phyloP scores from a whole-genome alignment of 2,329 filamentous ascomycete genomes.

The Stenocarpella maydis region DNA sequence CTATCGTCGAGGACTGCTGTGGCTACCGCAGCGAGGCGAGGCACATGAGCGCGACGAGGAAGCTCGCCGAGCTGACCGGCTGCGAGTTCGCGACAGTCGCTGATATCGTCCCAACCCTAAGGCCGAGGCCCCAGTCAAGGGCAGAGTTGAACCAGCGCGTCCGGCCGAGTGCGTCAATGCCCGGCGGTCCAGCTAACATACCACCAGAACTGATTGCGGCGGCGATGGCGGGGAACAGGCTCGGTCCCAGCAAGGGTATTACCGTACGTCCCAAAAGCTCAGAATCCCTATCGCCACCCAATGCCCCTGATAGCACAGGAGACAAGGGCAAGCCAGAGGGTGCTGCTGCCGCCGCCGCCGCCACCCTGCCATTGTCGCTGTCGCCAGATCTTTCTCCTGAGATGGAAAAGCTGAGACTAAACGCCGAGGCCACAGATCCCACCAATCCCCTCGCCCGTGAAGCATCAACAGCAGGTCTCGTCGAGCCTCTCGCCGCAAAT shows the following conservation, averaged over 20 bases:
- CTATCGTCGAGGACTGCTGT: constrained; percentile 86
- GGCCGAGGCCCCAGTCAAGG: constrained; percentile 27
- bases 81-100: constrained; percentile 69
- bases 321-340: constrained; percentile 5
- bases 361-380: constrained; percentile 25
- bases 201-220: constrained; percentile 33
- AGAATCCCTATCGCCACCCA: constrained; percentile 23
- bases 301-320: constrained; percentile 24
- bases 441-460: constrained; percentile 13
- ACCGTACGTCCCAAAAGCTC: constrained; percentile 35
- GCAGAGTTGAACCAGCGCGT: constrained; percentile 37
- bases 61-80: constrained; percentile 78
- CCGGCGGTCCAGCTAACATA: constrained; percentile 35
- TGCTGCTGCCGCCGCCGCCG: constrained; percentile 6
- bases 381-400: constrained; percentile 23
- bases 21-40: constrained; percentile 77
- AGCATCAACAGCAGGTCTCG: constrained; percentile 14
- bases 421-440: constrained; percentile 31
- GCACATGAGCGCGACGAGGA: constrained; percentile 74
- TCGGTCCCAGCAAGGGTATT: constrained; percentile 30
- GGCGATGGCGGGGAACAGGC: constrained; percentile 30
- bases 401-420: constrained; percentile 36
- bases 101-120: constrained; percentile 57
- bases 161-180: constrained; percentile 34
- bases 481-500: constrained; percentile 26